These are phyloP conservation scores for Trichoderma endophyticum DNA, from an alignment of 2,329 filamentous ascomycete species.

Conservation along the genomic window DNA sequence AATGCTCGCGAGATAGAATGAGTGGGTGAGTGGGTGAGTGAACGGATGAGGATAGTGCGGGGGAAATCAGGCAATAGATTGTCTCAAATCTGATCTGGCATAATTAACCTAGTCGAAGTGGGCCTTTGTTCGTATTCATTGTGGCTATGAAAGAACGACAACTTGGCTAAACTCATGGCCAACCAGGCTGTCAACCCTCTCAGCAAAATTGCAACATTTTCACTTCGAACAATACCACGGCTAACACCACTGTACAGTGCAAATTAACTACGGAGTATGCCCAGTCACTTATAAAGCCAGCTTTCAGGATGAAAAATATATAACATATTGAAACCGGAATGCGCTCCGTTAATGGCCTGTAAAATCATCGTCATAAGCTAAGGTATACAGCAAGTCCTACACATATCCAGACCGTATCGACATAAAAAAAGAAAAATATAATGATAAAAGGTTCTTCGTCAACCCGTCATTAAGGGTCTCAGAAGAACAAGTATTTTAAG, in stretches of 20 bases:
- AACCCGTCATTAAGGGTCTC: neutral
- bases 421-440: slow-evolving; percentile 5
- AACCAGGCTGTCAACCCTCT: neutral
- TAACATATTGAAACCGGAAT: slow-evolving; percentile 13
- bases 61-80: neutral
- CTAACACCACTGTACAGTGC: neutral
- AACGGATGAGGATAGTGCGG: neutral
- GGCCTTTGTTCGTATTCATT: neutral
- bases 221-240: no score
- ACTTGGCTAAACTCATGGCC: neutral
- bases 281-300: neutral
- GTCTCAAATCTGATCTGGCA: neutral
- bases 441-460: neutral
- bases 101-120: neutral
- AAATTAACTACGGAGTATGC: neutral
- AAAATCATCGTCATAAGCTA: slow-evolving; percentile 16
- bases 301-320: neutral
- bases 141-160: neutral
- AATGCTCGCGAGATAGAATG: neutral
- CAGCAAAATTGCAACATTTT: neutral
- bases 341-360: slow-evolving; percentile 8
- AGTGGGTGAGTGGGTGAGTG: neutral
- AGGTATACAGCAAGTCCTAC: slow-evolving; percentile 11
- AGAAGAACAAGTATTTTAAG: neutral
- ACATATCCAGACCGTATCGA: slow-evolving; percentile 16